Conservation (phyloP, 306 rosid genomes). For the Coriaria nepalensis region DNA sequence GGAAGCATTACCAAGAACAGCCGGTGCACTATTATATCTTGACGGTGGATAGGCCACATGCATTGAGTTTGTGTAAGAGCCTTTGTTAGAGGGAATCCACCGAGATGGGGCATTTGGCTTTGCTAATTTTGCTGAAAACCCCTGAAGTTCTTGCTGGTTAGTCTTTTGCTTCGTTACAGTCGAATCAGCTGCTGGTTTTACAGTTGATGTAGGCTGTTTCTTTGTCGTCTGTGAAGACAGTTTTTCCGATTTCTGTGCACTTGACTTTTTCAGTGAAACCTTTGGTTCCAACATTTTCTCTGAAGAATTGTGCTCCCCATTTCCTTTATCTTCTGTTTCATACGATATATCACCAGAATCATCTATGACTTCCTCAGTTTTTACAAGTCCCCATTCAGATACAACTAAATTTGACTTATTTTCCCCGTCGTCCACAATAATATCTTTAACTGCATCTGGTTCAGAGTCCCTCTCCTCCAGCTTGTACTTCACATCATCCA, state of each 20-base stretch:
- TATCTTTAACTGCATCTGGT: conserved; percentile 67
- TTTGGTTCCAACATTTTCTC: conserved; percentile 37
- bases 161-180: conserved; percentile 36
- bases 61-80: conserved; percentile 59
- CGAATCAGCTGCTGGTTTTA: conserved; percentile 36
- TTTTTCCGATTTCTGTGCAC: conserved; percentile 45
- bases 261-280: conserved; percentile 23
- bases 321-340: conserved; percentile 27
- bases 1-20: conserved; percentile 31
- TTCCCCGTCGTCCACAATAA: conserved; percentile 75
- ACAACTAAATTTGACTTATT: conserved; percentile 28
- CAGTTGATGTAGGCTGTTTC: conserved; percentile 38
- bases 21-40: conserved; percentile 58
- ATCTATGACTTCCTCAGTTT: conserved; percentile 40
- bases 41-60: conserved; percentile 74
- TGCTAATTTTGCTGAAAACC: conserved; percentile 45
- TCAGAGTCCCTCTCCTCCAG: conserved; percentile 40
- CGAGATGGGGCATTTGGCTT: conserved; percentile 57
- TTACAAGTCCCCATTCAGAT: conserved; percentile 28
- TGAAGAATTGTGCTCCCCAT: conserved; percentile 33
- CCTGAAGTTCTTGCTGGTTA: conserved; percentile 55
- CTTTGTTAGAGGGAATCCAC: conserved; percentile 85
- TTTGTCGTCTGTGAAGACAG: conserved; percentile 29
- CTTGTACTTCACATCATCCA: conserved; percentile 72
- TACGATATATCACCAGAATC: conserved; percentile 27